phyloP scores from a whole-genome alignment of 169 alveolate genomes.

The Eimeria zaria region DNA sequence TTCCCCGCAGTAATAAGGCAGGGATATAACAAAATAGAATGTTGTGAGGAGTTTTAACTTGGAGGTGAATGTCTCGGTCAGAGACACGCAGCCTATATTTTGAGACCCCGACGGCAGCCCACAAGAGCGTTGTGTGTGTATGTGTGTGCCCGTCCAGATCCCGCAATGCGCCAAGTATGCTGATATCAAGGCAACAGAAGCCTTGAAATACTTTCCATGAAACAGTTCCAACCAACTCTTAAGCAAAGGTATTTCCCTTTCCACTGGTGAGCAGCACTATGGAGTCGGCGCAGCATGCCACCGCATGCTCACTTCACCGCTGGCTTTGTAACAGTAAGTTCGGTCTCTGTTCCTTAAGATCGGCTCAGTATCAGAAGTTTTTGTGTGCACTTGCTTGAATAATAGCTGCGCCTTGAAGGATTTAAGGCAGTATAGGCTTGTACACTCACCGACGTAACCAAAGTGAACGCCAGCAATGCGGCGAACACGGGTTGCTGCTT shows the following conservation, averaged over 20 bases:
- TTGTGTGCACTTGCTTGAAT: neutral
- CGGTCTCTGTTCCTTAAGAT: neutral
- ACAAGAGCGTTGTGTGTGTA: neutral
- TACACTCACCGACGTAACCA: neutral
- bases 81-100: neutral
- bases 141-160: neutral
- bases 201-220: neutral
- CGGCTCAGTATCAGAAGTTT: neutral
- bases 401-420: neutral
- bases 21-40: neutral
- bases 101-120: neutral
- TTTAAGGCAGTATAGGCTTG: neutral
- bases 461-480: neutral
- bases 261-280: neutral
- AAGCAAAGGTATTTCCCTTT: neutral
- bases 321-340: neutral
- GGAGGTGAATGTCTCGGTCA: neutral
- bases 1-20: neutral
- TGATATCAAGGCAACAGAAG: neutral
- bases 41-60: neutral
- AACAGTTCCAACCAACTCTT: neutral
- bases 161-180: neutral
- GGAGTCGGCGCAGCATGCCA: neutral
- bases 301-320: slow-evolving; percentile 7
- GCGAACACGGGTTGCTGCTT: neutral